phyloP scores from a whole-genome alignment of 768 basidiomycete species.

The Calocybe gangraenosa region DNA sequence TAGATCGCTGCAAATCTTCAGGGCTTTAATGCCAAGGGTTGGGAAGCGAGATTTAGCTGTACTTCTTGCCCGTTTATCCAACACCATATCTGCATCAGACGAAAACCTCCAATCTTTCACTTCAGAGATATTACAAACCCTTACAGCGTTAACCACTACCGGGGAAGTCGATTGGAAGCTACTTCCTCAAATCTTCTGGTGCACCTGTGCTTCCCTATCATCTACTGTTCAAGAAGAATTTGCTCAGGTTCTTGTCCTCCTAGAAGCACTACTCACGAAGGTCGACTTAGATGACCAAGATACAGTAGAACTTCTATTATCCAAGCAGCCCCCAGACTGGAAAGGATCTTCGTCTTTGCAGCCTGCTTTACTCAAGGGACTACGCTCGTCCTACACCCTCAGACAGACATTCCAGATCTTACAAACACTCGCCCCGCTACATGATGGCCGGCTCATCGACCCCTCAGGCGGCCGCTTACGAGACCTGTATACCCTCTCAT shows the following conservation, averaged over 20 bases:
- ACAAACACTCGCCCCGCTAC: conserved; percentile 53
- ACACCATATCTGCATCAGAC: conserved; percentile 75
- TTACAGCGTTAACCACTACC: conserved; percentile 56
- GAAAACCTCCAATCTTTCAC: conserved; percentile 79
- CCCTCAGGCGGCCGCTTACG: conserved; percentile 65
- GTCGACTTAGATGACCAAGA: conserved; percentile 67
- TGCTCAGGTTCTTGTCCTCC: conserved; percentile 55
- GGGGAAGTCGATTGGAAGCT: conserved; percentile 56
- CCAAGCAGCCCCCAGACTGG: conserved; percentile 72
- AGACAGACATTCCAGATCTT: conserved; percentile 65
- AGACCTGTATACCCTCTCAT: conserved; percentile 73
- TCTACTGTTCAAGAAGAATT: conserved; percentile 86
- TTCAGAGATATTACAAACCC: conserved; percentile 74
- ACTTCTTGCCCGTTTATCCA: conserved; percentile 78
- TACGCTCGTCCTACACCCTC: conserved; percentile 75
- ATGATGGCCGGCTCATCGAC: conserved; percentile 68
- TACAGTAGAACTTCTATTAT: conserved; percentile 65
- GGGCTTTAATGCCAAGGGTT: conserved; percentile 69
- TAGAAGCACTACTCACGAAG: conserved; percentile 61
- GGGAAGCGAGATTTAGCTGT: conserved; percentile 71
- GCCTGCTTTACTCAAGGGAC: conserved; percentile 64
- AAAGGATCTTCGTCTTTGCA: conserved; percentile 61
- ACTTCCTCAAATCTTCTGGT: conserved; percentile 87
- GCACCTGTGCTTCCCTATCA: conserved; percentile 71
- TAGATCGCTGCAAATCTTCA: conserved; percentile 87